phyloP scores from a whole-genome alignment of 2,329 filamentous ascomycete species.

The Phaeoacremonium minimum region DNA sequence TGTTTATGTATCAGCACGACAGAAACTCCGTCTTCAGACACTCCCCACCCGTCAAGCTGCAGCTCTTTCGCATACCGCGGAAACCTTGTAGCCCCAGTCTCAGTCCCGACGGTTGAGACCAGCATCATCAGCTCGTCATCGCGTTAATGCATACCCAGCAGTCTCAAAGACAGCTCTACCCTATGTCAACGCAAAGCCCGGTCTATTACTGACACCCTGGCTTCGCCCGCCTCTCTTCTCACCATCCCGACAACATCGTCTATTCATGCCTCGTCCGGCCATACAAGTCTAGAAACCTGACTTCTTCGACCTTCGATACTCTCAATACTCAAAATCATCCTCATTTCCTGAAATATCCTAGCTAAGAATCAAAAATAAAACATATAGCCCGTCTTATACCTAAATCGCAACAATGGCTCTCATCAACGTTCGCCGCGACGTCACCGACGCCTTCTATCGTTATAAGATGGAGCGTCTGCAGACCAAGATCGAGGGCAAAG shows the following conservation, averaged over 20 bases:
- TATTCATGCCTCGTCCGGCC: conserved; percentile 33
- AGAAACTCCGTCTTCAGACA: conserved; percentile 86
- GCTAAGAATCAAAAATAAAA: too few relatives aligned
- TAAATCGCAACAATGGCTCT: conserved; percentile 77
- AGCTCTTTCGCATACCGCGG: conserved; percentile 92
- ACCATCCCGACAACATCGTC: conserved; percentile 21
- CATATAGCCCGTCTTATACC: conserved; percentile 6
- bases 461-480: conserved; percentile 99
- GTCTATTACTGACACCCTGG: conserved; percentile 50
- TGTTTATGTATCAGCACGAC: conserved; percentile 99
- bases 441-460: conserved; percentile 98
- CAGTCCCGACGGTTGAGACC: conserved; percentile 84
- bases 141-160: conserved; percentile 57
- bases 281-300: conserved; percentile 14
- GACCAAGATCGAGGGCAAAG: conserved; percentile 99
- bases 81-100: conserved; percentile 88
- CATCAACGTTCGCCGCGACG: conserved; percentile 97
- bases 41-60: conserved; percentile 91
- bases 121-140: conserved; percentile 23
- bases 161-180: conserved; percentile 46
- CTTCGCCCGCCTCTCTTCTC: conserved; percentile 31
- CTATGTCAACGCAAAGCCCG: conserved; percentile 51
- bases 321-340: conserved; percentile 14
- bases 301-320: conserved; percentile 12
- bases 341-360: too few relatives aligned